A percentile compares a stretch with the other conserved stretches of the same genome.
phyloP scores from a whole-genome alignment of 2,329 filamentous ascomycete species.

The Fonsecaea pedrosoi region DNA sequence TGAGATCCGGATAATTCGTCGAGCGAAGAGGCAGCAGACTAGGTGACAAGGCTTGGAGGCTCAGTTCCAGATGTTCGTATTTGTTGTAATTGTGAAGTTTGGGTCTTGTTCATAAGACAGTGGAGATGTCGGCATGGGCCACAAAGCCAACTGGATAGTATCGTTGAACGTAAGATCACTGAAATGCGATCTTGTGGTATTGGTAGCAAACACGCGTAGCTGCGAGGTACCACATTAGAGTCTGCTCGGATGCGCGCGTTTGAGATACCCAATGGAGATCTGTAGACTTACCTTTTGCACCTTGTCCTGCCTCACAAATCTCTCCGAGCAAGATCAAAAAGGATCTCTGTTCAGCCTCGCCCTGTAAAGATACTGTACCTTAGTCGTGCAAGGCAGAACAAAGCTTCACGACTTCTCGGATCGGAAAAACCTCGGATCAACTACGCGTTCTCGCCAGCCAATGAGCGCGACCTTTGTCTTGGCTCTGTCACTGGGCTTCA shows the following conservation, averaged over 20 bases:
- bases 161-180: background rate
- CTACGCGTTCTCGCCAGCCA: slow-evolving; percentile 24
- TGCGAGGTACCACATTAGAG: background rate
- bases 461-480: slow-evolving; percentile 16
- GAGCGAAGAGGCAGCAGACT: background rate
- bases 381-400: background rate
- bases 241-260: background rate
- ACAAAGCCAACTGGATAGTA: background rate
- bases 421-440: slow-evolving; percentile 5
- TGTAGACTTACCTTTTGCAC: background rate
- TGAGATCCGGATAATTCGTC: background rate
- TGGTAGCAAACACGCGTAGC: background rate
- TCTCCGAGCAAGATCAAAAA: background rate
- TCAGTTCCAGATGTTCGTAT: background rate
- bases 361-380: background rate
- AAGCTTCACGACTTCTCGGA: background rate
- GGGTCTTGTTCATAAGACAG: background rate
- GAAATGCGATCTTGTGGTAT: background rate
- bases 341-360: background rate
- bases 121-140: background rate
- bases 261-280: background rate
- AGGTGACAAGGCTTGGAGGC: background rate
- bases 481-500: background rate
- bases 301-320: background rate
- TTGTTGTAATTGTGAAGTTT: background rate